Evolutionary conservation across 208 protist genomes (phyloP).

Genomic region (Wallacemonas rigidus): DNA sequence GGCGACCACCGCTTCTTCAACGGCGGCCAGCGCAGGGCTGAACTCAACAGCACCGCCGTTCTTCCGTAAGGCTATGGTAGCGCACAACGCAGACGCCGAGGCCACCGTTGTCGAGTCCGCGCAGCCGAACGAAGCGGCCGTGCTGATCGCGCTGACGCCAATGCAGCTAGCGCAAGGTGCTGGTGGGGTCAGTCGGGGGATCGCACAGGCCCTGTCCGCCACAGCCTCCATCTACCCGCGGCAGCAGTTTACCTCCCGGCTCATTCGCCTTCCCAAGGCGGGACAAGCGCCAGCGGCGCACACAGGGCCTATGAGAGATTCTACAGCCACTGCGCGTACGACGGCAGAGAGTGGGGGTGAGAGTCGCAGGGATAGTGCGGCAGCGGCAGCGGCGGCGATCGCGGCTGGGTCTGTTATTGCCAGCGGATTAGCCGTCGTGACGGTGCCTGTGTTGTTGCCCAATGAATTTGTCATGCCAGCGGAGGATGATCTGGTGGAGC

Average conservation of each 20-base stretch:
- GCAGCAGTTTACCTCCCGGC: slow-evolving; percentile 10
- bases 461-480: neutral
- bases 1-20: neutral
- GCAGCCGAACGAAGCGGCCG: slow-evolving; percentile 42
- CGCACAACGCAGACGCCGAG: slow-evolving; percentile 33
- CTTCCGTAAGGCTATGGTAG: slow-evolving; percentile 27
- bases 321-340: too few species aligned
- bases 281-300: neutral
- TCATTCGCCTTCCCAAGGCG: neutral
- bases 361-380: neutral
- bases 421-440: slow-evolving; percentile 6
- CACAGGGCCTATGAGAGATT: too few species aligned
- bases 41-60: slow-evolving; percentile 14
- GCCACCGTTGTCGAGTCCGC: slow-evolving; percentile 27
- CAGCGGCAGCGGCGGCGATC: neutral
- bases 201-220: neutral
- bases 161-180: slow-evolving; percentile 59
- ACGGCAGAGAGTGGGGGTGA: neutral
- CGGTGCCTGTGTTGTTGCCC: neutral
- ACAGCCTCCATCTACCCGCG: neutral
- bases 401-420: neutral
- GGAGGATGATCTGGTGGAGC: slow-evolving; percentile 1
- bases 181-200: slow-evolving; percentile 15
- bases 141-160: slow-evolving; percentile 72
- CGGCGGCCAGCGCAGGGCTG: neutral